A percentile compares a stretch with the other conserved stretches of the same genome.
Evolutionary conservation across 1,139 yeast species (phyloP).

Genomic region (Chernovozyma aurita): DNA sequence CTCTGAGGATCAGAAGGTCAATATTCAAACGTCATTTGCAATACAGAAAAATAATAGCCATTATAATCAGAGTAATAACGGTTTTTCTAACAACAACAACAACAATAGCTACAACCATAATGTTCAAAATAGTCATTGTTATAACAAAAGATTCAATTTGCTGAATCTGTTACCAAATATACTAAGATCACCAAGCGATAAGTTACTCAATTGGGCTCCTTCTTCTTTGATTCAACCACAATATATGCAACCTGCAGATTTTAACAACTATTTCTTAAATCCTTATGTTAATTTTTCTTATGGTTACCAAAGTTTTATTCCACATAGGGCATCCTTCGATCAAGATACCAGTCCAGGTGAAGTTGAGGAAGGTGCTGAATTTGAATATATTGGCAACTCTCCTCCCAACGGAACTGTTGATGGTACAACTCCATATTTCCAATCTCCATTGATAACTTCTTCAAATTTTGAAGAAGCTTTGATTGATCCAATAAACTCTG

Average conservation of each 20-base stretch:
- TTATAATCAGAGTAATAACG: constrained; percentile 1
- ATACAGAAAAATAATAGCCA: constrained; percentile 23
- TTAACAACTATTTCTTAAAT: constrained; percentile 2
- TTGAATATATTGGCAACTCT: neutral
- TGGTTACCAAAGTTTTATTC: constrained; percentile 4
- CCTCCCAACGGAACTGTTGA: constrained; percentile 2
- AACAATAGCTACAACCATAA: constrained; percentile 4
- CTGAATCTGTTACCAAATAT: constrained; percentile 6
- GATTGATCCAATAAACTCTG: neutral
- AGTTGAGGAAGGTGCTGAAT: constrained; percentile 1
- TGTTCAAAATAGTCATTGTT: constrained; percentile 4
- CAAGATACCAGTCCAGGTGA: constrained; percentile 3
- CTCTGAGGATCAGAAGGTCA: constrained; percentile 16
- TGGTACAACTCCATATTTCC: constrained; percentile 1
- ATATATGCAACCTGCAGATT: constrained; percentile 1
- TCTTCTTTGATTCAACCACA: neutral
- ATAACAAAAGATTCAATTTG: constrained; percentile 10
- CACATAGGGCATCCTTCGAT: constrained; percentile 3
- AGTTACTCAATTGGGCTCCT: neutral
- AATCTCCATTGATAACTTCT: constrained; percentile 2
- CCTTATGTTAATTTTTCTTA: constrained; percentile 5
- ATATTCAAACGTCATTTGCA: constrained; percentile 40
- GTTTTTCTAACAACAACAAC: too few relatives aligned
- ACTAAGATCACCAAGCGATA: neutral
- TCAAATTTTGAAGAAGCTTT: constrained; percentile 4